A percentile compares a stretch with the other conserved stretches of the same genome.
Conservation (phyloP, 2,329 filamentous ascomycete species). For the Penicillium sp. region DNA sequence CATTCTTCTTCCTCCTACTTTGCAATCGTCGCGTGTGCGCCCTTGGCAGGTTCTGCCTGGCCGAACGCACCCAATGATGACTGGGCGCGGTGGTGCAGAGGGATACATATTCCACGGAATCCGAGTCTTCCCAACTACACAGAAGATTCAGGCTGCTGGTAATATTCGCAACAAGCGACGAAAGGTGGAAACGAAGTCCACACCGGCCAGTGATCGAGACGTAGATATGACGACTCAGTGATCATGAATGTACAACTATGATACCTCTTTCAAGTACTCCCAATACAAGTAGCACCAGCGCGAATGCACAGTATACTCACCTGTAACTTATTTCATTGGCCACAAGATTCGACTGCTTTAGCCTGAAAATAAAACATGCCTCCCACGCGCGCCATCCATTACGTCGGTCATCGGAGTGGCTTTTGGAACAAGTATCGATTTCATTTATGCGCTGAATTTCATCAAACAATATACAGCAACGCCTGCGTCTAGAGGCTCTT, state of each 20-base stretch:
- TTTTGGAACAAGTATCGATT: constrained; percentile 14
- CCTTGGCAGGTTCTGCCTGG: constrained; percentile 91
- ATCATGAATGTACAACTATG: constrained; percentile 1
- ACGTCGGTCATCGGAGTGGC: not conserved
- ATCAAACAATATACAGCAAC: constrained; percentile 28
- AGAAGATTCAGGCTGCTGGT: constrained; percentile 79
- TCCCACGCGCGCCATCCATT: not conserved
- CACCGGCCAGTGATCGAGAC: constrained; percentile 27
- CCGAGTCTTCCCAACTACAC: constrained; percentile 75
- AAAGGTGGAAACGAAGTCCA: constrained; percentile 52
- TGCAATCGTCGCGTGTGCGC: constrained; percentile 78
- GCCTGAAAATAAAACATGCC: not conserved
- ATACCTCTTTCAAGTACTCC: constrained; percentile 1
- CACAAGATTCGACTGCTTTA: not conserved
- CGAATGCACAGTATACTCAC: constrained; percentile 15
- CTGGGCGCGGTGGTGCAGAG: constrained; percentile 79
- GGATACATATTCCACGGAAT: constrained; percentile 87
- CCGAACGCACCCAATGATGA: constrained; percentile 93
- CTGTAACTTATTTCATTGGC: not conserved
- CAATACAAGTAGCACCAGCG: too few relatives aligned
- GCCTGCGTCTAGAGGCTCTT: constrained; percentile 68
- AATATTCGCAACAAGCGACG: constrained; percentile 68
- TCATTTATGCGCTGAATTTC: constrained; percentile 28
- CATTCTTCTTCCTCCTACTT: constrained; percentile 71
- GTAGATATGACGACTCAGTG: constrained; percentile 33